Conservation (phyloP, 2,329 filamentous ascomycete genomes). For the Microcyclosporella mali region DNA sequence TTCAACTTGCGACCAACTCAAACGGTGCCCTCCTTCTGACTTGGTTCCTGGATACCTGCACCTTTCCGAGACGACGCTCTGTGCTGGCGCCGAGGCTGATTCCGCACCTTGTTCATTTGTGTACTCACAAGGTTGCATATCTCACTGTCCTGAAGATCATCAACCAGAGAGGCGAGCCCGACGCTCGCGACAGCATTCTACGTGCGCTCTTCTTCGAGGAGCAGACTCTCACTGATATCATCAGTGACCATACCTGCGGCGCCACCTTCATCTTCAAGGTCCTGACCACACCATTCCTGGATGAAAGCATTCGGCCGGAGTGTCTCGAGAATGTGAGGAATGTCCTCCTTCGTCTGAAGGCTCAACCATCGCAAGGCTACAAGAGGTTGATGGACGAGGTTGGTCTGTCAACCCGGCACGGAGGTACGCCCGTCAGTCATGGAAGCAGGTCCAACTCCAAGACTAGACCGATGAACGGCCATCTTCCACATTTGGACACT, state of each 20-base stretch:
- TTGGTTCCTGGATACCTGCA: conserved; percentile 98
- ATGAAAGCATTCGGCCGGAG: conserved; percentile 79
- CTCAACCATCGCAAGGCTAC: conserved; percentile 89
- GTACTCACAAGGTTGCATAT: conserved; percentile 97
- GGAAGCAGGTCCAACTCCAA: conserved; percentile 33
- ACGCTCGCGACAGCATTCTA: conserved; percentile 83
- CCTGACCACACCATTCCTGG: conserved; percentile 92
- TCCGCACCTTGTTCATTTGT: conserved; percentile 87
- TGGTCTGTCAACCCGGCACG: conserved; percentile 61
- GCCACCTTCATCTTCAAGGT: conserved; percentile 98
- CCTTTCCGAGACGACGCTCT: conserved; percentile 82
- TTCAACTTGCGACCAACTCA: conserved; percentile 90
- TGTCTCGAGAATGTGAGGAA: conserved; percentile 89
- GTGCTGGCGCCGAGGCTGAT: conserved; percentile 88
- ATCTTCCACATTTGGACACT: conserved; percentile 30
- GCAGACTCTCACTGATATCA: conserved; percentile 78
- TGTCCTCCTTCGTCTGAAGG: conserved; percentile 83
- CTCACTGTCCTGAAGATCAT: conserved; percentile 96
- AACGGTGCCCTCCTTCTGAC: conserved; percentile 91
- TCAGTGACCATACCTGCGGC: conserved; percentile 85
- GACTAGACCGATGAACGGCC: conserved; percentile 28
- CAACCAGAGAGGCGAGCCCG: conserved; percentile 91
- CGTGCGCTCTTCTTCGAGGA: conserved; percentile 93
- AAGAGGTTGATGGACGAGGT: conserved; percentile 99
- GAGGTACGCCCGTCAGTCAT: conserved; percentile 33